A percentile compares a stretch with the other conserved stretches of the same genome.
Evolutionary conservation across 768 basidiomycete species (phyloP).

Genomic region (Sarcomyxa edulis): DNA sequence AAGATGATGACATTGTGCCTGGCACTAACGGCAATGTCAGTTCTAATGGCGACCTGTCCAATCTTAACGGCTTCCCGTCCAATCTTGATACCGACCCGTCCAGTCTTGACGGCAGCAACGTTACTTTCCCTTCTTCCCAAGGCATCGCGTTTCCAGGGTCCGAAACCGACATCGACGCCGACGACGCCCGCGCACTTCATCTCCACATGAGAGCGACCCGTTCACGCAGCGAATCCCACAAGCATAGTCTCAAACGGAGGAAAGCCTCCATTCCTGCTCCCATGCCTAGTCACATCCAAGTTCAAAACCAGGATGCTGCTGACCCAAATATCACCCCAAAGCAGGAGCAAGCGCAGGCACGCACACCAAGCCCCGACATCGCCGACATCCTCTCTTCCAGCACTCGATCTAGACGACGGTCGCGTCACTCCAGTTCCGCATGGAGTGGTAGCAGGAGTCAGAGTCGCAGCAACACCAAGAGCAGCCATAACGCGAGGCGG

Average conservation of each 20-base stretch:
- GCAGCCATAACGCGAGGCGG: not conserved
- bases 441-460: slow-evolving; percentile 2
- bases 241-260: slow-evolving; percentile 13
- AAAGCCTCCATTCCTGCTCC: not conserved
- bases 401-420: slow-evolving; percentile 23
- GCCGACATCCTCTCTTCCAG: slow-evolving; percentile 31
- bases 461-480: not conserved
- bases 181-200: slow-evolving; percentile 12
- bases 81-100: too few species aligned
- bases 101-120: too few species aligned
- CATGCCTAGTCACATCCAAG: slow-evolving; percentile 4
- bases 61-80: too few species aligned
- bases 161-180: slow-evolving; percentile 12
- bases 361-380: slow-evolving; percentile 31
- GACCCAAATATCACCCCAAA: slow-evolving; percentile 3
- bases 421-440: slow-evolving; percentile 1
- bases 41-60: too few species aligned
- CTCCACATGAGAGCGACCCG: slow-evolving; percentile 14
- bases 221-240: slow-evolving; percentile 20
- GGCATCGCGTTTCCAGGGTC: too few species aligned
- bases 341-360: not conserved
- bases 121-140: not conserved
- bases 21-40: too few species aligned
- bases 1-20: slow-evolving; percentile 12
- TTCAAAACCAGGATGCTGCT: not conserved